Base-by-base conservation (phyloP, 2,329 filamentous ascomycete species). In the Trichoderma sp. region DNA sequence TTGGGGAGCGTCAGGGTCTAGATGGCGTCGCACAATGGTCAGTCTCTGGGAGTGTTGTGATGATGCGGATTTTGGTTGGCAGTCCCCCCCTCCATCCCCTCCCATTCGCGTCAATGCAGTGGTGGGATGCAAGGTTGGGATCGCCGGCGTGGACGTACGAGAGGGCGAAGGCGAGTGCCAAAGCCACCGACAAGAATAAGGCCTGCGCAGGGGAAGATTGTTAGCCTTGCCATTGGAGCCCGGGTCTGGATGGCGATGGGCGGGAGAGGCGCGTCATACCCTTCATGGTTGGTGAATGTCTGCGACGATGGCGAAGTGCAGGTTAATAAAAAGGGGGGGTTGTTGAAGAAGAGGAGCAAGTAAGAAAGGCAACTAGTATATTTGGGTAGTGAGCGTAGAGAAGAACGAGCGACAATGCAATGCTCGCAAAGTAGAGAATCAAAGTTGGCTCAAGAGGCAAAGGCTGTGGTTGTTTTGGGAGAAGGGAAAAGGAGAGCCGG, bases 141-240 rank as follows among this genome's bases (percentile, higher is more conserved):
- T 67, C 58, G 68, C 22, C 48, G 57, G 54, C 63, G 67, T 54
- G 39, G 69, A 76, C 90, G 79, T 90, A 97, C 93, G 78, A 98
- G 88, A 85, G 94, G 94, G 79, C 94, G 92, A 77, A 99, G 91
- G 83, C 94, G 94, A 81, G 94, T 99, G 84, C 94, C 94, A 82
- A 97, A 99, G 81, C 94, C 95, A 84, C 95, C 95, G 82, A 98
- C 95, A 79, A 98, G 94, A 90, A 97, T 97, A 79, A 97, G 91
- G 84, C 94, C 93, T 97, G 78, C 70, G 73, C 35, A 25, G 17
- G 57, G 27, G 15, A n/a, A 29, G 50, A 25, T 45, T 56, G 50
- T 76, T 69, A 76, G 74, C 59, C 66, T 66, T 54, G 57, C 32
- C 10, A n/a, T 54, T 54, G 50, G 60, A 56, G 27, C 52, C 7